Conservation (phyloP, 345 rosid species). For the Gossypium longicalyx region DNA sequence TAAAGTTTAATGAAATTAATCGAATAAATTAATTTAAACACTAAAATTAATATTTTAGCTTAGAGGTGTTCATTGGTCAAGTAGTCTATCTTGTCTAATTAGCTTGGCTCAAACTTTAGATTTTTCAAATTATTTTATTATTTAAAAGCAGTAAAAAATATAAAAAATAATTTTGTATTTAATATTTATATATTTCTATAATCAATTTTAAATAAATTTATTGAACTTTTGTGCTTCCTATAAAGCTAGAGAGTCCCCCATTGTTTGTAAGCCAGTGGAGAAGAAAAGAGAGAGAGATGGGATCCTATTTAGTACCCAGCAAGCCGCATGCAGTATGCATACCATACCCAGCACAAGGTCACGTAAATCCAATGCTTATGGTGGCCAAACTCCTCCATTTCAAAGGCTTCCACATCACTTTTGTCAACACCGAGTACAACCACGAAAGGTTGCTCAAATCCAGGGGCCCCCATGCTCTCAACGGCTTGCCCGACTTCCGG, state of each 20-base stretch:
- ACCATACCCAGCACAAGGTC: slow-evolving; percentile 41
- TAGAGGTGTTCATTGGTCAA: too few species aligned
- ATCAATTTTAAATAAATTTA: too few species aligned
- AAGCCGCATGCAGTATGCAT: slow-evolving; percentile 33
- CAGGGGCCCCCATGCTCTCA: neutral
- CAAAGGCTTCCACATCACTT: slow-evolving; percentile 33
- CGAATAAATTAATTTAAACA: too few species aligned
- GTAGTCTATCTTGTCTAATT: fast-evolving
- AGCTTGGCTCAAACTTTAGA: too few species aligned
- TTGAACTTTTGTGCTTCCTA: neutral
- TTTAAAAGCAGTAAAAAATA: too few species aligned
- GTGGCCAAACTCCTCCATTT: slow-evolving; percentile 37
- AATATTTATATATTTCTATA: too few species aligned
- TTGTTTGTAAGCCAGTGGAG: neutral
- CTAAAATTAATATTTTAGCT: too few species aligned
- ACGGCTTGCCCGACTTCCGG: slow-evolving; percentile 4
- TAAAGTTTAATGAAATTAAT: too few species aligned
- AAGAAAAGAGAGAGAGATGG: neutral
- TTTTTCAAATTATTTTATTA: too few species aligned
- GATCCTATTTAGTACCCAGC: neutral
- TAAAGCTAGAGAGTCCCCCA: neutral
- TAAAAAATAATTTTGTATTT: too few species aligned
- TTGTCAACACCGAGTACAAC: slow-evolving; percentile 9
- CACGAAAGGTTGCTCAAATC: slow-evolving; percentile 8
- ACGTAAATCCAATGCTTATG: slow-evolving; percentile 29